These are phyloP conservation scores for Fusarium beomiforme DNA, from an alignment of 2,329 filamentous ascomycete genomes.

Conservation along the genomic window DNA sequence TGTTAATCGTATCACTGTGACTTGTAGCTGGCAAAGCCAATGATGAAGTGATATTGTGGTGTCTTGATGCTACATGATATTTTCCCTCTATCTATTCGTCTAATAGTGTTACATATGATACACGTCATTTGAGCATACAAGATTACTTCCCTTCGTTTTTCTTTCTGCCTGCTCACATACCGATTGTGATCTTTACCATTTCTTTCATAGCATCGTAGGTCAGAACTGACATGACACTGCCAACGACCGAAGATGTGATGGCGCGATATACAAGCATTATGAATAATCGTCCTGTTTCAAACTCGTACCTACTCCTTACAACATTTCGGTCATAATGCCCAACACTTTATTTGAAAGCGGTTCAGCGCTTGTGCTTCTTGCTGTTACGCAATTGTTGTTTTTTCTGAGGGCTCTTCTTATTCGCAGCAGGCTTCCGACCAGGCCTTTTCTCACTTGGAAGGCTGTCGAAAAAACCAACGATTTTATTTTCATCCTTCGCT, in stretches of 20 bases:
- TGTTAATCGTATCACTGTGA: neutral
- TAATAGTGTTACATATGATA: slow-evolving; percentile 28
- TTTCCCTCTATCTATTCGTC: neutral
- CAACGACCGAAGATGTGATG: neutral
- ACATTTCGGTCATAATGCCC: neutral
- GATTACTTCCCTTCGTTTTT: neutral
- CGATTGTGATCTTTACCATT: neutral
- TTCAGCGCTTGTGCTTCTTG: neutral
- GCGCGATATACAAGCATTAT: neutral
- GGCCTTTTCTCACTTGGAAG: neutral
- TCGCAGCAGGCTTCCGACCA: neutral
- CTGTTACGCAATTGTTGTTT: no score
- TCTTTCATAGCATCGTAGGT: neutral
- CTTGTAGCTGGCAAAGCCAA: neutral
- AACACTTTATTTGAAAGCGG: neutral
- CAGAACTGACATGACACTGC: neutral
- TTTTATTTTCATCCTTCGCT: neutral
- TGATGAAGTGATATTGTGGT: neutral
- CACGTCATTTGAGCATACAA: slow-evolving; percentile 11
- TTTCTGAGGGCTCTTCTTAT: neutral
- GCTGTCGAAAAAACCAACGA: slow-evolving; percentile 5
- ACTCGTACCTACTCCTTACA: neutral
- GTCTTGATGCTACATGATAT: neutral
- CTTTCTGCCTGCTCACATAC: neutral
- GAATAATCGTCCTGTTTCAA: neutral